Percentiles rank a stretch among this genome's conserved stretches.
Conservation (phyloP, 345 rosid genomes). For the Eucalyptus tenuipes region DNA sequence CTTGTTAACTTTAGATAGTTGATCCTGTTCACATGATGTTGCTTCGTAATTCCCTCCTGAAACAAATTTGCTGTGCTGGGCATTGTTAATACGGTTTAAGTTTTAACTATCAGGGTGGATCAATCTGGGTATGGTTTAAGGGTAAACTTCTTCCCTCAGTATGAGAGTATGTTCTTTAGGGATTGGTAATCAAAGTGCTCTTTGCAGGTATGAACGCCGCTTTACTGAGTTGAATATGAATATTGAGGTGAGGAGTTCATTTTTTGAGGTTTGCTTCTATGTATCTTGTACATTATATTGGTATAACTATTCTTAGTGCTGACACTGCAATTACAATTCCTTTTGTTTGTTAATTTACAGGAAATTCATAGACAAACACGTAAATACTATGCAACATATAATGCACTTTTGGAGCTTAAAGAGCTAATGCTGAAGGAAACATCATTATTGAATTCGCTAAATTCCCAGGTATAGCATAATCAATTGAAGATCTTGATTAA, state of each 20-base stretch:
- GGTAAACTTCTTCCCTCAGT: neutral
- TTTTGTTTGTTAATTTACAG: slow-evolving; percentile 18
- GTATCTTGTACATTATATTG: neutral
- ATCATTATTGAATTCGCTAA: slow-evolving; percentile 65
- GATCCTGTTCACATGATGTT: neutral
- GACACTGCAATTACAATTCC: neutral
- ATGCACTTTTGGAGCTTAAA: slow-evolving; percentile 75
- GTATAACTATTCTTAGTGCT: neutral
- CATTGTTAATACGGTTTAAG: neutral
- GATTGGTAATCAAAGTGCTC: neutral
- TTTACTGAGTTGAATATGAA: slow-evolving; percentile 63
- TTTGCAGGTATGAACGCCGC: slow-evolving; percentile 64
- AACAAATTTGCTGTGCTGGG: neutral
- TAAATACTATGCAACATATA: slow-evolving; percentile 72
- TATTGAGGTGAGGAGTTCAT: slow-evolving; percentile 44
- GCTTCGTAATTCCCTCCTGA: neutral
- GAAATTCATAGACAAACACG: slow-evolving; percentile 71
- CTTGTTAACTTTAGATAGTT: neutral
- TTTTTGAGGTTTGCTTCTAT: neutral
- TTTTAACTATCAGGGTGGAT: neutral
- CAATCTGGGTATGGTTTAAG: neutral
- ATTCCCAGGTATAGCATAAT: slow-evolving; percentile 48
- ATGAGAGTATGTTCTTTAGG: neutral
- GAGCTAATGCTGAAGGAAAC: slow-evolving; percentile 83
- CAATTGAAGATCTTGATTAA: neutral